Conservation (phyloP, 768 basidiomycete genomes). For the Auricularia sp. region DNA sequence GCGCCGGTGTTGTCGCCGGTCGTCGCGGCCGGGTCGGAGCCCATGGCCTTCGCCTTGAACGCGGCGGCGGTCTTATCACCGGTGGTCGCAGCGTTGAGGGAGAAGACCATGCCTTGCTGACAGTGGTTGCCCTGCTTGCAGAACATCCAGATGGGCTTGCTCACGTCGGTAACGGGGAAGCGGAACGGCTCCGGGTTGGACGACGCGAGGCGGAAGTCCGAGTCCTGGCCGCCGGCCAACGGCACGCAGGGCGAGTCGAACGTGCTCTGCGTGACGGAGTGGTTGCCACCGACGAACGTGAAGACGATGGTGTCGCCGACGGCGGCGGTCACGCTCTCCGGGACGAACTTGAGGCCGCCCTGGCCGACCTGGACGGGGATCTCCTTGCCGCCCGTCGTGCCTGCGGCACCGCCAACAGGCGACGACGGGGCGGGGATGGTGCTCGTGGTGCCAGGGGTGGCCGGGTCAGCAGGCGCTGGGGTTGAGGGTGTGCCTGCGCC, state of each 20-base stretch:
- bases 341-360: constrained; percentile 6
- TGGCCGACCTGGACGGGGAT: not conserved
- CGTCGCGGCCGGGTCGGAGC: not conserved
- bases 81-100: constrained; percentile 40
- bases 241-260: constrained; percentile 46
- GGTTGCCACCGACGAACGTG: constrained; percentile 14
- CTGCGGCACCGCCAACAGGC: not conserved
- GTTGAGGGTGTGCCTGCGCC: constrained; percentile 11
- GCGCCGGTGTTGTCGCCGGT: not conserved
- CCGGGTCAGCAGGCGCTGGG: constrained; percentile 15
- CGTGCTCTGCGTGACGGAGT: constrained; percentile 44
- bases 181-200: constrained; percentile 31
- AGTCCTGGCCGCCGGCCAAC: constrained; percentile 40
- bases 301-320: not conserved
- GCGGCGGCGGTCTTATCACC: constrained; percentile 29
- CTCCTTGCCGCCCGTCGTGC: not conserved
- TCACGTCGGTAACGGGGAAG: constrained; percentile 39
- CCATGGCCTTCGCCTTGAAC: constrained; percentile 27
- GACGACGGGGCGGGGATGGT: not conserved
- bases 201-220: constrained; percentile 36
- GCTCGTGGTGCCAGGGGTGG: constrained; percentile 17
- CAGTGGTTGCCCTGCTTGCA: constrained; percentile 46
- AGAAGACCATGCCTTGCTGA: constrained; percentile 34
- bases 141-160: constrained; percentile 48
- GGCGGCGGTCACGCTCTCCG: constrained; percentile 15